Evolutionary conservation across 139 green algal genomes (phyloP).

Genomic region (Chlamydomonas sp.): DNA sequence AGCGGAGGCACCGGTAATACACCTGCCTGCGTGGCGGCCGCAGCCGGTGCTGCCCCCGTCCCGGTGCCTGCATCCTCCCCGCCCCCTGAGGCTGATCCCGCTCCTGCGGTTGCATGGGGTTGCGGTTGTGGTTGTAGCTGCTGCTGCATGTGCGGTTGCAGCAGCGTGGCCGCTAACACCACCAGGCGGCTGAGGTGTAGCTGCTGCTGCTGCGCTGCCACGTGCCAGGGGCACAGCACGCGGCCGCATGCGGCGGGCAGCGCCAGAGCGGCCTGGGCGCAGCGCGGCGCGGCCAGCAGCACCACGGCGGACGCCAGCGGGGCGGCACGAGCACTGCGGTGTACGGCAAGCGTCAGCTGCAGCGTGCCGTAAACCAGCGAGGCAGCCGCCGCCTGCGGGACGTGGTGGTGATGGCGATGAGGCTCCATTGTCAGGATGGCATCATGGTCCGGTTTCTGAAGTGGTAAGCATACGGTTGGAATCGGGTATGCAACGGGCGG

Average conservation of each 20-base stretch:
- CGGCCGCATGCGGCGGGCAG: conserved; percentile 1
- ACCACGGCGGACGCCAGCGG: conserved; percentile 18
- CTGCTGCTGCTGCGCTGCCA: conserved; percentile 11
- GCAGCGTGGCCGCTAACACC: conserved; percentile 23
- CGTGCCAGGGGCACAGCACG: conserved; percentile 35
- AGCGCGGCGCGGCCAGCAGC: not conserved
- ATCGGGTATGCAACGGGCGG: too few relatives aligned
- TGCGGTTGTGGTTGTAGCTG: too few relatives aligned
- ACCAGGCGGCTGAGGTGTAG: conserved; percentile 35
- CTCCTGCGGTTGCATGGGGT: not conserved
- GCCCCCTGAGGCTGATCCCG: not conserved
- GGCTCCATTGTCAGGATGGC: not conserved
- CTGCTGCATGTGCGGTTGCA: conserved; percentile 19
- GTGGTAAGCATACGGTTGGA: too few relatives aligned
- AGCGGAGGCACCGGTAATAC: not conserved
- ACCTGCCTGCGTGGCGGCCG: not conserved
- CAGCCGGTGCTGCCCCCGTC: not conserved
- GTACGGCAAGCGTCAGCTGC: not conserved
- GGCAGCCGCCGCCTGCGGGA: not conserved
- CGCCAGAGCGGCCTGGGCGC: not conserved
- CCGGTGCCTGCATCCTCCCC: not conserved
- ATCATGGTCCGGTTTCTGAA: too few relatives aligned
- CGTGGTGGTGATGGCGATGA: not conserved
- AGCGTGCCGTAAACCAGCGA: conserved; percentile 13
- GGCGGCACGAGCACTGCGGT: not conserved